A percentile compares a stretch with the other conserved stretches of the same genome.
These are phyloP conservation scores for Leucaena leucocephala DNA, from an alignment of 306 rosid genomes.

Conservation along the genomic window DNA sequence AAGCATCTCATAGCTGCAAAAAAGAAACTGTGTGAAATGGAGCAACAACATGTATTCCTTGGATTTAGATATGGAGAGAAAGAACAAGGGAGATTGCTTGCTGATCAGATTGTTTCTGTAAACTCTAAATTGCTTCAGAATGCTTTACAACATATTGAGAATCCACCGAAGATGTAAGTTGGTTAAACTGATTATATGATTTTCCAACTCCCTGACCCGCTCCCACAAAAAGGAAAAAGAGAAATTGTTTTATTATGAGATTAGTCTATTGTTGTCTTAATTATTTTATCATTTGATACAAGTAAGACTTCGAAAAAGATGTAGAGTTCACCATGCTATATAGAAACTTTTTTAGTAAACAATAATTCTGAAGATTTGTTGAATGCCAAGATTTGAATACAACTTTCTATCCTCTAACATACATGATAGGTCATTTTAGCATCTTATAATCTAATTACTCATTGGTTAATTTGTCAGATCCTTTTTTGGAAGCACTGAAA, in stretches of 20 bases:
- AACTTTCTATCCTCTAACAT: conserved; percentile 18
- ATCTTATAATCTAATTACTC: conserved; percentile 17
- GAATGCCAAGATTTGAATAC: conserved; percentile 16
- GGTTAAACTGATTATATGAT: conserved; percentile 22
- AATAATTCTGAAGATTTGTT: background rate
- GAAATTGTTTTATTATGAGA: conserved; percentile 5
- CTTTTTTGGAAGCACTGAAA: background rate
- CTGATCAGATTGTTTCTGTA: conserved; percentile 73
- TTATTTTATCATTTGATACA: conserved; percentile 28
- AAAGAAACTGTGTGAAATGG: conserved; percentile 85
- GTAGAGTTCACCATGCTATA: conserved; percentile 3
- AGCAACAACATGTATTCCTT: conserved; percentile 78
- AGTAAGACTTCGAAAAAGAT: background rate
- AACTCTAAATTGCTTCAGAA: conserved; percentile 71
- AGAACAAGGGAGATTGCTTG: conserved; percentile 76
- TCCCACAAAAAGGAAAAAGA: conserved; percentile 5
- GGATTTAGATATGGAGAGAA: conserved; percentile 84
- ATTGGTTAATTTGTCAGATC: conserved; percentile 1
- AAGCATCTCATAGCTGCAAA: conserved; percentile 85
- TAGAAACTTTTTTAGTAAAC: background rate
- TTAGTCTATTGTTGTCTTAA: background rate
- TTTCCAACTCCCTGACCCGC: conserved; percentile 12
- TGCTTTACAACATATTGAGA: conserved; percentile 59
- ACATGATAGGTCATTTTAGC: conserved; percentile 14
- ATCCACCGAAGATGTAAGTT: conserved; percentile 64